These are phyloP conservation scores for Psilocybe cubensis DNA, from an alignment of 768 basidiomycete genomes.

Conservation along the genomic window DNA sequence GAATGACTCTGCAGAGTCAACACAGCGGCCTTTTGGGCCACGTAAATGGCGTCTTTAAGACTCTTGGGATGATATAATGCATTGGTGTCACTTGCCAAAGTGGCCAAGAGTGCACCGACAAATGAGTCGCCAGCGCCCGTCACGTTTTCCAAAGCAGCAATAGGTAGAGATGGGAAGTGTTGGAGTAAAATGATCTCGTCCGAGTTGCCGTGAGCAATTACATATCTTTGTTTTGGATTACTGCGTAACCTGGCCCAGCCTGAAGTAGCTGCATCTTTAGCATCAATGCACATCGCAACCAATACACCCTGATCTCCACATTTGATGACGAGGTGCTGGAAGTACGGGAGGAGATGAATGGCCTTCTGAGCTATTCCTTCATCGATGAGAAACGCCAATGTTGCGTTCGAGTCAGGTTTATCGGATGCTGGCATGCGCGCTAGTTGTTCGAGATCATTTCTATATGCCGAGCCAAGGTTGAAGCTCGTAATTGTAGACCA, in stretches of 20 bases:
- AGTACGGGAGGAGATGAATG: constrained; percentile 80
- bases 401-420: constrained; percentile 38
- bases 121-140: constrained; percentile 95
- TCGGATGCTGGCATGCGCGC: constrained; percentile 49
- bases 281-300: constrained; percentile 58
- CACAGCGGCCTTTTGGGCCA: constrained; percentile 69
- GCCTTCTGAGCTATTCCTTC: constrained; percentile 82
- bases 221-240: constrained; percentile 46
- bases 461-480: constrained; percentile 68
- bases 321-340: constrained; percentile 85
- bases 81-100: constrained; percentile 47
- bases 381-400: constrained; percentile 63
- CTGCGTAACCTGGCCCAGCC: constrained; percentile 56
- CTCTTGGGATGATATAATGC: constrained; percentile 48
- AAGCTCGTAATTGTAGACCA: constrained; percentile 71
- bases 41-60: constrained; percentile 47
- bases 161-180: constrained; percentile 67
- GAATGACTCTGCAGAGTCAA: constrained; percentile 58
- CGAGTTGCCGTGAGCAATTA: constrained; percentile 54
- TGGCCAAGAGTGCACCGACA: constrained; percentile 81
- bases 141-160: constrained; percentile 61
- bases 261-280: constrained; percentile 40
- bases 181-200: constrained; percentile 62
- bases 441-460: constrained; percentile 65
- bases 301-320: constrained; percentile 74